A percentile compares a stretch with the other conserved stretches of the same genome.
Evolutionary conservation across 2,329 filamentous ascomycete species (phyloP).

Genomic region (Aureobasidium sp.): DNA sequence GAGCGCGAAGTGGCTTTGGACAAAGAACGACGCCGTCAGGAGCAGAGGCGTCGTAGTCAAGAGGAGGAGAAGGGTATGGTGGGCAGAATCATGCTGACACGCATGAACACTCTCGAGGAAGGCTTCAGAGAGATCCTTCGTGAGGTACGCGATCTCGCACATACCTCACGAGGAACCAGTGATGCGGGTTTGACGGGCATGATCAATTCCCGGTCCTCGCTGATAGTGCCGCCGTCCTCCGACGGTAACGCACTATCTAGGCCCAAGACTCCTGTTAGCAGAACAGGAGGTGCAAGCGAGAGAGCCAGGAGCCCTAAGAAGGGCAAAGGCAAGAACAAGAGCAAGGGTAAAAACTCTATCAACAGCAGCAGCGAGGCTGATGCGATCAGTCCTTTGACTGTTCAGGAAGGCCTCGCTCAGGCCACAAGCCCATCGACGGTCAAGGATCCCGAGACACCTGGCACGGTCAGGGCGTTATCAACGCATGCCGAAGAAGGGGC

Average conservation of each 20-base stretch:
- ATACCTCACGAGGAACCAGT: constrained; percentile 22
- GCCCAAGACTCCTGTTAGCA: constrained; percentile 7
- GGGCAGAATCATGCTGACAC: constrained; percentile 69
- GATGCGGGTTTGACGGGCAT: constrained; percentile 17
- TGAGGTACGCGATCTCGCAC: constrained; percentile 27
- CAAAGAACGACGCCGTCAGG: constrained; percentile 26
- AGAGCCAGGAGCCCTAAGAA: constrained; percentile 9
- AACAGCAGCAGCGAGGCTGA: constrained; percentile 5
- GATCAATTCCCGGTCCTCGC: not conserved
- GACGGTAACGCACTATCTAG: not conserved
- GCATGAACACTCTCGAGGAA: constrained; percentile 90
- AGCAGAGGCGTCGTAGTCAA: constrained; percentile 28
- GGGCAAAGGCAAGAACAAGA: not conserved
- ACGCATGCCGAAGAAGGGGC: constrained; percentile 1
- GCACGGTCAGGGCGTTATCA: not conserved
- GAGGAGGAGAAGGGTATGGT: constrained; percentile 62
- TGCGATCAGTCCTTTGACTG: constrained; percentile 1
- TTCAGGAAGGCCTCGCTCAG: not conserved
- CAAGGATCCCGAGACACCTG: not conserved
- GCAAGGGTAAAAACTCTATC: constrained; percentile 1
- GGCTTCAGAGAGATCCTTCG: constrained; percentile 63
- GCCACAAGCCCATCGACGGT: not conserved
- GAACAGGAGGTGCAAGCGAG: not conserved
- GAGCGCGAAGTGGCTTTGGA: constrained; percentile 44
- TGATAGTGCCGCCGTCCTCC: not conserved